Base-by-base conservation (phyloP, 306 rosid genomes). In the Coriaria nepalensis region DNA sequence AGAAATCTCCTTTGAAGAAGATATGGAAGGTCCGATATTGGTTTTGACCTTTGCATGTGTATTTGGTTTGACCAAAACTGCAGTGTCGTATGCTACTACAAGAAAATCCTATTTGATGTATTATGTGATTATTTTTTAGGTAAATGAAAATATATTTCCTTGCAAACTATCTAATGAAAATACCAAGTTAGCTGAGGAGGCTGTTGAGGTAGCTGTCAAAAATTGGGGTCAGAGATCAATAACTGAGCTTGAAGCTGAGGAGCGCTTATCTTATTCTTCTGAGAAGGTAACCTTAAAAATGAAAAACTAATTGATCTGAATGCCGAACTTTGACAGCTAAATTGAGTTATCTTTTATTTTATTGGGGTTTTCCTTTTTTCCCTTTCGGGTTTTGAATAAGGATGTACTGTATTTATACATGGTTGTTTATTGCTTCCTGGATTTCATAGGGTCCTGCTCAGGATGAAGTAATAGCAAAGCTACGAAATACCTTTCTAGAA, bases 201-300 rank as follows among this genome's bases (percentile, higher is more conserved):
- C 92, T 37, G 87, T 81, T 50, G 76, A 84, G 47, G 69, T 90
- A 47, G 95, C 97, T 57, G 82, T 76, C 37, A 70, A 79, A 61
- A 81, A 73, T 47, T 90, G 97, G 95, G 95, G 97, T 46, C 77
- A 64, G 60, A 79, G 78, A 62, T 90, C 95, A 51, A 69, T 90
- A 58, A 81, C 84, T 11, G 95, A 84, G 70, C 94, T 90, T 57
- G 95, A 90, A 67, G 94, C 94, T 13, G 95, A 90, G 78, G 97
- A 90, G 71, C 94, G 95, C 46, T 82, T 90, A 46, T 90, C 97
- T 55, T 90, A 73, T 78, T 73, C 87, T 56, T 81, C 92, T 61
- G 98, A 90, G 66, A 90, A 90, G 85, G 98, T 90, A 55, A 66
- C 39, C 40, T 11, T 37, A 33, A 42, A 59, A 39, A 40, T 58